Conservation (phyloP, 805 yeast species). For the Cephaloascus albidus region DNA sequence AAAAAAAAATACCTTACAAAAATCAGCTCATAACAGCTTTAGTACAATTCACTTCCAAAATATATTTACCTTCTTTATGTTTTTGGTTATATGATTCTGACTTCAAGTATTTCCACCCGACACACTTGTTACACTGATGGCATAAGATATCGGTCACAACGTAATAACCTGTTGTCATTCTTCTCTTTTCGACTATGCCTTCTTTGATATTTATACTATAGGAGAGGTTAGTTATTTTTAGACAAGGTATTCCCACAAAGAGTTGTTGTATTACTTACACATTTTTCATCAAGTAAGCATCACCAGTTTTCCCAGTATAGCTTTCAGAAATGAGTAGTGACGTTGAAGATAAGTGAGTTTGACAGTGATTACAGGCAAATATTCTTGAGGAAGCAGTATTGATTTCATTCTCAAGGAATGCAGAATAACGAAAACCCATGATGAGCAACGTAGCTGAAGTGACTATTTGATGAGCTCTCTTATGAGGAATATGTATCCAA, state of each 20-base stretch:
- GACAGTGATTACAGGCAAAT: slow-evolving; percentile 15
- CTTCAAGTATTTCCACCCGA: slow-evolving; percentile 59
- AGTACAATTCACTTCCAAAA: slow-evolving; percentile 31
- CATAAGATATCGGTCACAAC: slow-evolving; percentile 49
- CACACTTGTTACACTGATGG: slow-evolving; percentile 37
- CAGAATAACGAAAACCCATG: slow-evolving; percentile 41
- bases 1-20: too few relatives aligned
- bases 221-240: slow-evolving; percentile 13
- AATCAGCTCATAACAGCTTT: slow-evolving; percentile 6
- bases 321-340: slow-evolving; percentile 18
- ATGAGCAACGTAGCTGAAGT: too few relatives aligned
- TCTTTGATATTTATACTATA: slow-evolving; percentile 29
- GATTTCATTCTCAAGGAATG: slow-evolving; percentile 24
- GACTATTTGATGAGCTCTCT: too few relatives aligned
- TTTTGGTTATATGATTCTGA: slow-evolving; percentile 35
- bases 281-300: slow-evolving; percentile 42
- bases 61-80: slow-evolving; percentile 54
- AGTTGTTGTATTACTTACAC: slow-evolving; percentile 17
- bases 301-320: slow-evolving; percentile 49
- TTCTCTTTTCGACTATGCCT: slow-evolving; percentile 24
- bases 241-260: slow-evolving; percentile 2
- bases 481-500: too few relatives aligned
- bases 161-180: slow-evolving; percentile 55
- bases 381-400: slow-evolving; percentile 10
- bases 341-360: slow-evolving; percentile 17